Evolutionary conservation across 2,329 filamentous ascomycete species (phyloP).

Genomic region (Cytospora piceicola): DNA sequence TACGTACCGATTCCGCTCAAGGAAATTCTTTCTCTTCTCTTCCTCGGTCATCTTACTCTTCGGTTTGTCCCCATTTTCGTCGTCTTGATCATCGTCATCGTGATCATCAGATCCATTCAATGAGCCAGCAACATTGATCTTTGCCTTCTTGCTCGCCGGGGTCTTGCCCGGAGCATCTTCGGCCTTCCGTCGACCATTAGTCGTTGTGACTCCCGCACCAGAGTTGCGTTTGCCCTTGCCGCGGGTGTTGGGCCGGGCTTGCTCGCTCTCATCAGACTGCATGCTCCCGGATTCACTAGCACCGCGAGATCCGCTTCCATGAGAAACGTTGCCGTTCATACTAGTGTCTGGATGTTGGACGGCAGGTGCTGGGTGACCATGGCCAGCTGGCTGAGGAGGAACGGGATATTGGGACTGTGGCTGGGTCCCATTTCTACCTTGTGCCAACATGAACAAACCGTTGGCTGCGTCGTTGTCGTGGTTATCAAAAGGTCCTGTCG

Average conservation of each 20-base stretch:
- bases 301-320: constrained; percentile 53
- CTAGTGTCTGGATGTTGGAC: constrained; percentile 48
- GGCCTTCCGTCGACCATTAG: constrained; percentile 77
- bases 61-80: constrained; percentile 62
- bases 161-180: constrained; percentile 68
- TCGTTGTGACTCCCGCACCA: constrained; percentile 42
- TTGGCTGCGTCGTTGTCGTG: constrained; percentile 97
- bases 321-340: constrained; percentile 50
- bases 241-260: constrained; percentile 66
- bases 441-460: constrained; percentile 87
- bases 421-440: constrained; percentile 63
- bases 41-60: constrained; percentile 94
- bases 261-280: constrained; percentile 73
- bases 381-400: constrained; percentile 50
- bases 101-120: constrained; percentile 35
- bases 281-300: constrained; percentile 71
- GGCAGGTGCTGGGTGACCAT: constrained; percentile 51
- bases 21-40: constrained; percentile 97
- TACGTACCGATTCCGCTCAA: constrained; percentile 89
- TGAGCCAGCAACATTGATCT: constrained; percentile 51
- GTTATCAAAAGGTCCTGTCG: constrained; percentile 74
- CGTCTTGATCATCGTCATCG: constrained; percentile 55
- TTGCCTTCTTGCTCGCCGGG: constrained; percentile 71
- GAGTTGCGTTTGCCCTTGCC: constrained; percentile 71
- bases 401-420: constrained; percentile 52